These are phyloP conservation scores for Mycena galericulata DNA, from an alignment of 768 basidiomycete species.

Conservation along the genomic window DNA sequence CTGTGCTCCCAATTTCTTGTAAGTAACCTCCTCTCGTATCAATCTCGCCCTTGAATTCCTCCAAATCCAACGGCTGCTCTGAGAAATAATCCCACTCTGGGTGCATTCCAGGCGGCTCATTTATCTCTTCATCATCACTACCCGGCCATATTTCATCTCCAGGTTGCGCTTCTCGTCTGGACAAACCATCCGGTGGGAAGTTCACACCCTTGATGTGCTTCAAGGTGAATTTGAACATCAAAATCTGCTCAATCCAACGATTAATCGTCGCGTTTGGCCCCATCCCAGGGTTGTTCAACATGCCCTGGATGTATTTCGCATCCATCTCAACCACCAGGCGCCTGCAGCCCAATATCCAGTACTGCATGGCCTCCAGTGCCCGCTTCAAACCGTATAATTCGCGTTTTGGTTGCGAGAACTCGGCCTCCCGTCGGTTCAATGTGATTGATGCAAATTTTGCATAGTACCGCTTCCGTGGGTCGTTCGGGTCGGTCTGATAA, in stretches of 20 bases:
- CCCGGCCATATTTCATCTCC: constrained; percentile 32
- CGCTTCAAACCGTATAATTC: constrained; percentile 53
- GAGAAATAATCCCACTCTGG: constrained; percentile 22
- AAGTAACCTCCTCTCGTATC: constrained; percentile 19
- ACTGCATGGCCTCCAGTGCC: constrained; percentile 35
- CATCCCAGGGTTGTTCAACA: constrained; percentile 49
- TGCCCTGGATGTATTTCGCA: constrained; percentile 48
- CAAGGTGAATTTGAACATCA: constrained; percentile 48
- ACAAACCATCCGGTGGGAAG: constrained; percentile 49
- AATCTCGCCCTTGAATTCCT: constrained; percentile 24
- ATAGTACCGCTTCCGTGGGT: constrained; percentile 39
- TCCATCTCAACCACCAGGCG: constrained; percentile 50
- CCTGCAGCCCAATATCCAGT: constrained; percentile 38
- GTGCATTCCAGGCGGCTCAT: constrained; percentile 11
- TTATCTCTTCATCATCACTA: background rate
- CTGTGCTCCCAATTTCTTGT: background rate
- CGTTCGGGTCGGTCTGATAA: constrained; percentile 43
- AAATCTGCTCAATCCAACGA: constrained; percentile 50
- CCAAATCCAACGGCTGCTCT: constrained; percentile 24
- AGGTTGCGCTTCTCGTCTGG: constrained; percentile 33
- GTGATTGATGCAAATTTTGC: constrained; percentile 53
- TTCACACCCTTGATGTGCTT: constrained; percentile 42
- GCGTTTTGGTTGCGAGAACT: constrained; percentile 53
- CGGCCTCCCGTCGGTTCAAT: constrained; percentile 47
- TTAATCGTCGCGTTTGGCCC: constrained; percentile 50